Percentiles rank a stretch among this genome's conserved stretches.
These are phyloP conservation scores for Alternaria conjuncta DNA, from an alignment of 2,329 filamentous ascomycete species.

Conservation along the genomic window DNA sequence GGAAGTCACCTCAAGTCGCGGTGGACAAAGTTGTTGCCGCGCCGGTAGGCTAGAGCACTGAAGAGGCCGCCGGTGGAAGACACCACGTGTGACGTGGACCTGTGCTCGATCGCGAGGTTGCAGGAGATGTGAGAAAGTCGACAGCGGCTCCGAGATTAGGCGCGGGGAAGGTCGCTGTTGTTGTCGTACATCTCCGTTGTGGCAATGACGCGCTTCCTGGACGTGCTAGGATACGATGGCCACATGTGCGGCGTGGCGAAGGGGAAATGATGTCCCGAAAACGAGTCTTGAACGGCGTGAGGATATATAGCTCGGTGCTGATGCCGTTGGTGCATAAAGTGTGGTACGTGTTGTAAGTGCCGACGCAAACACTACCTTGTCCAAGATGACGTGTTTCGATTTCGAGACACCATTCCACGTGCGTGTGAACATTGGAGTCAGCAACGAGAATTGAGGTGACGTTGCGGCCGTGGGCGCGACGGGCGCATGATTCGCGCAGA, in stretches of 20 bases:
- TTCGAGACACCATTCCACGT: no score
- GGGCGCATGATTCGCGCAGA: not conserved
- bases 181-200: not conserved
- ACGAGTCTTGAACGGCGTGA: not conserved
- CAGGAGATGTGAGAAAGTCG: not conserved
- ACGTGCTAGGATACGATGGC: not conserved
- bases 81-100: not conserved
- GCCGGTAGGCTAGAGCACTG: not conserved
- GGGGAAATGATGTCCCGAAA: not conserved
- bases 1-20: not conserved
- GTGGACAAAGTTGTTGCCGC: not conserved
- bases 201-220: not conserved
- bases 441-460: not conserved
- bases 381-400: not conserved
- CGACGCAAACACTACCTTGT: not conserved
- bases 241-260: no score
- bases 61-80: not conserved
- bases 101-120: not conserved
- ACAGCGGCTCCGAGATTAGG: not conserved
- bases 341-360: no score
- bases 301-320: not conserved
- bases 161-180: not conserved
- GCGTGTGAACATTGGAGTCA: not conserved
- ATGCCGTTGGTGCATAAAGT: not conserved
- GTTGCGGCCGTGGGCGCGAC: not conserved